phyloP scores from a whole-genome alignment of 2,329 filamentous ascomycete genomes.

The Calonectria crousiana region DNA sequence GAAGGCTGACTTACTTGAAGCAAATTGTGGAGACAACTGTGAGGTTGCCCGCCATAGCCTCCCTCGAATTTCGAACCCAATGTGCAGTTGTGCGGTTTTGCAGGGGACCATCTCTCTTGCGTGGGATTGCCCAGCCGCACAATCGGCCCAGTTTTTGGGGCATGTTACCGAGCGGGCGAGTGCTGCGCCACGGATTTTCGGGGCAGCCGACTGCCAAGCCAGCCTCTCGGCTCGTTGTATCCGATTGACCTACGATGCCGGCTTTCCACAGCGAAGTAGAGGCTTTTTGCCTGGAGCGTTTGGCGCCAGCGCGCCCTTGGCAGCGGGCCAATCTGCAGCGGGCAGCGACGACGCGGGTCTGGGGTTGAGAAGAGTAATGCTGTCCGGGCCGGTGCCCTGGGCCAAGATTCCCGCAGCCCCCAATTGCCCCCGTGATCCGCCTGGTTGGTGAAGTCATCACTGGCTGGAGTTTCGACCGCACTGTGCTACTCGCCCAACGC shows the following conservation, averaged over 20 bases:
- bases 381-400: constrained; percentile 10
- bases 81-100: constrained; percentile 27
- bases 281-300: constrained; percentile 22
- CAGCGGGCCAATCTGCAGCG: constrained; percentile 35
- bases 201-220: constrained; percentile 46
- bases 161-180: constrained; percentile 40
- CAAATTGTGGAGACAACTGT: constrained; percentile 35
- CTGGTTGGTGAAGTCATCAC: constrained; percentile 10
- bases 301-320: constrained; percentile 30
- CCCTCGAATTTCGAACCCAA: constrained; percentile 34
- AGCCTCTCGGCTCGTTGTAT: constrained; percentile 48
- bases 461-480: background rate
- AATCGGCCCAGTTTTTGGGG: constrained; percentile 44
- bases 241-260: constrained; percentile 41
- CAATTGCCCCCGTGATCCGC: background rate
- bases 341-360: constrained; percentile 24
- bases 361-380: constrained; percentile 16
- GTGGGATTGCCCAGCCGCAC: constrained; percentile 40
- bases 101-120: constrained; percentile 38
- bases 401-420: constrained; percentile 16
- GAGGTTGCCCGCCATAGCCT: constrained; percentile 37
- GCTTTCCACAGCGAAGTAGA: constrained; percentile 34
- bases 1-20: constrained; percentile 31
- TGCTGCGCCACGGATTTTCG: constrained; percentile 46
- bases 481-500: constrained; percentile 1